Evolutionary conservation across 768 basidiomycete genomes (phyloP).

Genomic region (Tricholoma saponaceum): DNA sequence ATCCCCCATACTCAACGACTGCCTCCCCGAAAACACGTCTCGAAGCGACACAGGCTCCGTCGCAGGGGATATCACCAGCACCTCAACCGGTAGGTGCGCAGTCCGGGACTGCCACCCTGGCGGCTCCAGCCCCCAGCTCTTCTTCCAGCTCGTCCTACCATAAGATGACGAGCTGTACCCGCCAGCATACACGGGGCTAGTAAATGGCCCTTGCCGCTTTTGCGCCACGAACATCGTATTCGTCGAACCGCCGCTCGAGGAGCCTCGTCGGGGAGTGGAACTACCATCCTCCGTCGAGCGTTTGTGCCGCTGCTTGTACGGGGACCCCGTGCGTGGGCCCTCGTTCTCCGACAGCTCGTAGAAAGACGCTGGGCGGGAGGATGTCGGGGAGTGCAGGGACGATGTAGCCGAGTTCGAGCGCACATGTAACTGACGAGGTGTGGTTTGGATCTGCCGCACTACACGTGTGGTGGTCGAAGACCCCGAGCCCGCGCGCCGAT

Average conservation of each 20-base stretch:
- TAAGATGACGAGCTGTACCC: conserved; percentile 25
- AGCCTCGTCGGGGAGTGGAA: conserved; percentile 29
- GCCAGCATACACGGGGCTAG: conserved; percentile 39
- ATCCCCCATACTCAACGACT: conserved; percentile 58
- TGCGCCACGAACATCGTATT: conserved; percentile 76
- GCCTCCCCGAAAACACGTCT: conserved; percentile 77
- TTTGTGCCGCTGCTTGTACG: conserved; percentile 47
- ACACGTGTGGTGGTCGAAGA: conserved; percentile 68
- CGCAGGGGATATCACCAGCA: conserved; percentile 63
- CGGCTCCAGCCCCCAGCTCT: conserved; percentile 83
- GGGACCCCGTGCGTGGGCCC: conserved; percentile 58
- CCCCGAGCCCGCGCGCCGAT: conserved; percentile 75
- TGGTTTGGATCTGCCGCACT: conserved; percentile 55
- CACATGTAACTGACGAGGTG: conserved; percentile 48
- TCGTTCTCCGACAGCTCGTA: conserved; percentile 74
- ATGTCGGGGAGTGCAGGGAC: conserved; percentile 70
- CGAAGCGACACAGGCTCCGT: conserved; percentile 51
- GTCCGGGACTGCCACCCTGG: conserved; percentile 78
- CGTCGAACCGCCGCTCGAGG: conserved; percentile 35
- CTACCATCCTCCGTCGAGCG: conserved; percentile 41
- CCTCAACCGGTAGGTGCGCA: conserved; percentile 69
- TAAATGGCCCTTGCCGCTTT: conserved; percentile 73
- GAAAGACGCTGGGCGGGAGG: conserved; percentile 74
- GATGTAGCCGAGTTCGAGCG: conserved; percentile 77
- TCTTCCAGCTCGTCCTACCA: conserved; percentile 82